These are phyloP conservation scores for Domatiomyces catenatus DNA, from an alignment of 2,329 filamentous ascomycete species.

Conservation along the genomic window DNA sequence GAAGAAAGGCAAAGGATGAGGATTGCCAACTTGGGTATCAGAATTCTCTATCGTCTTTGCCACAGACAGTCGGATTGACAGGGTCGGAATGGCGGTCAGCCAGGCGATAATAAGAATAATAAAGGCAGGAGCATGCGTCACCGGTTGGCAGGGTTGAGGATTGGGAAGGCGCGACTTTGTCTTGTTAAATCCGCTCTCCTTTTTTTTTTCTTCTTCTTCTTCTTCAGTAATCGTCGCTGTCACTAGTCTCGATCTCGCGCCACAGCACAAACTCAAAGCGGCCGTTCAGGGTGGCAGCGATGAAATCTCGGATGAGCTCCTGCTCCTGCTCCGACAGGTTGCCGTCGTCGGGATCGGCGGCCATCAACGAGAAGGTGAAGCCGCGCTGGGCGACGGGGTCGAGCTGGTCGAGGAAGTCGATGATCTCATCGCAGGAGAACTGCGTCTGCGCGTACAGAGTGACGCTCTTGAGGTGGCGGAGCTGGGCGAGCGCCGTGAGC, in stretches of 20 bases:
- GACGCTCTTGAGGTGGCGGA: constrained; percentile 18
- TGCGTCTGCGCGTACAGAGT: constrained; percentile 21
- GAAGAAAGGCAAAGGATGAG: too few relatives aligned
- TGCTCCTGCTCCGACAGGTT: constrained; percentile 19
- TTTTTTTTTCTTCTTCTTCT: neutral
- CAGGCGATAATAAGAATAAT: too few relatives aligned
- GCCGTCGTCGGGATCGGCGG: constrained; percentile 12
- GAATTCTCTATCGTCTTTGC: too few relatives aligned
- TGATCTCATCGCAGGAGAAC: constrained; percentile 21
- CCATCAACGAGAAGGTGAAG: constrained; percentile 20
- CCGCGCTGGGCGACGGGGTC: constrained; percentile 19
- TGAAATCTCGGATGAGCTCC: constrained; percentile 19
- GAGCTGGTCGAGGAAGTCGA: constrained; percentile 20
- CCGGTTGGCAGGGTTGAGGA: too few relatives aligned
- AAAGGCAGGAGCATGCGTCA: too few relatives aligned
- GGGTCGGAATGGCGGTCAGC: too few relatives aligned
- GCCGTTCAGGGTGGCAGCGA: constrained; percentile 12
- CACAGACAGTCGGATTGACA: too few relatives aligned
- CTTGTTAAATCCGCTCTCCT: too few relatives aligned
- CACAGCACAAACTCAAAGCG: constrained; percentile 16
- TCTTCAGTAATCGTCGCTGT: constrained; percentile 16
- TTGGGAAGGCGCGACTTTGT: too few relatives aligned
- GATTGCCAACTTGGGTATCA: too few relatives aligned
- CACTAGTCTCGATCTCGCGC: constrained; percentile 13
- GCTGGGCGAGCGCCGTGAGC: constrained; percentile 18